These are phyloP conservation scores for Reutealis trisperma DNA, from an alignment of 345 rosid species.

Conservation along the genomic window DNA sequence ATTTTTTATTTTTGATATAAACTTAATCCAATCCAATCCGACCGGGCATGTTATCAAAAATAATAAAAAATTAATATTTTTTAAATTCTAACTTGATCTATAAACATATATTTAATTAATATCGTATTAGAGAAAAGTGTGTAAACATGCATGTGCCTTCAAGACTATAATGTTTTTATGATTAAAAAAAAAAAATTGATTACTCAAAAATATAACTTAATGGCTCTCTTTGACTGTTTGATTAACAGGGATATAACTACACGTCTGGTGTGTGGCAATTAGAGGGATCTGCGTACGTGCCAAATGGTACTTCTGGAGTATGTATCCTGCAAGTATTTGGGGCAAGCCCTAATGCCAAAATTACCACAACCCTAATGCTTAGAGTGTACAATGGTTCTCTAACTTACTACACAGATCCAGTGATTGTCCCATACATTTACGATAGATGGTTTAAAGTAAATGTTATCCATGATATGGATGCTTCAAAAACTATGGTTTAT, in stretches of 20 bases:
- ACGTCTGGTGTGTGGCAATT: constrained; percentile 45
- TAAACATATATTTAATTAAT: too few relatives aligned
- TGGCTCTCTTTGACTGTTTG: background rate
- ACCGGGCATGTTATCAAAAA: too few relatives aligned
- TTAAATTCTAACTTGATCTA: too few relatives aligned
- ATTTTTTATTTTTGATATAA: too few relatives aligned
- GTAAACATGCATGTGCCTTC: too few relatives aligned
- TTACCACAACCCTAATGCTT: constrained; percentile 30
- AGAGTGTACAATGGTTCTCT: constrained; percentile 43
- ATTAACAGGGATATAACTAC: constrained; percentile 35
- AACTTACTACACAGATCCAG: constrained; percentile 19
- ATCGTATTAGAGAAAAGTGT: too few relatives aligned
- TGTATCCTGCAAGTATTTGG: constrained; percentile 43
- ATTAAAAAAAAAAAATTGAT: too few relatives aligned
- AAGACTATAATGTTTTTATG: too few relatives aligned
- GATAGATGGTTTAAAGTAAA: constrained; percentile 31
- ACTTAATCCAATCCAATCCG: too few relatives aligned
- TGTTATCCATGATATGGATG: constrained; percentile 33
- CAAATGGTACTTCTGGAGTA: constrained; percentile 35
- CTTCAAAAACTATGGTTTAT: constrained; percentile 14
- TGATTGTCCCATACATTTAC: constrained; percentile 23
- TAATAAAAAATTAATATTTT: too few relatives aligned
- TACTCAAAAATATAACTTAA: too few relatives aligned
- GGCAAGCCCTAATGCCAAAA: constrained; percentile 16
- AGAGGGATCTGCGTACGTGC: constrained; percentile 42